These are phyloP conservation scores for Zygotorulaspora florentina DNA, from an alignment of 805 yeast genomes.

Conservation along the genomic window DNA sequence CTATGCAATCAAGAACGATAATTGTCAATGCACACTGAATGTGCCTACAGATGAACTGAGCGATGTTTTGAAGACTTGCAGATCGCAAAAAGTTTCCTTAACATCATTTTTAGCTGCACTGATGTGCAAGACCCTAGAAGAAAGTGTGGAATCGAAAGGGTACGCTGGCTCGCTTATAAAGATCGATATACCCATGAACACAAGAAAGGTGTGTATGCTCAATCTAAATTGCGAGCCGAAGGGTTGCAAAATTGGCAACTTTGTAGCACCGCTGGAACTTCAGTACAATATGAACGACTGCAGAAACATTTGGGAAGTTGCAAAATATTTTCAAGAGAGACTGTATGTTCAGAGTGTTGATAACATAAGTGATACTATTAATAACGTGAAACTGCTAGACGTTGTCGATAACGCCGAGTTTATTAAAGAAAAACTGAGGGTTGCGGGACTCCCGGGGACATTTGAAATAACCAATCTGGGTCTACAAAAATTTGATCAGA, in stretches of 20 bases:
- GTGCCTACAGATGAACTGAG: slow-evolving; percentile 12
- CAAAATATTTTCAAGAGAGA: slow-evolving; percentile 10
- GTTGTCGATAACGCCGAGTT: slow-evolving; percentile 18
- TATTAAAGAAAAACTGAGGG: slow-evolving; percentile 16
- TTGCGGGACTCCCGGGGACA: slow-evolving; percentile 21
- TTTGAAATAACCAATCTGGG: slow-evolving; percentile 34
- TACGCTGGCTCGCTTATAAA: slow-evolving; percentile 13
- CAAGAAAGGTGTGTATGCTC: slow-evolving; percentile 18
- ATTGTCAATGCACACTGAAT: slow-evolving; percentile 16
- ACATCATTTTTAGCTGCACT: slow-evolving; percentile 23
- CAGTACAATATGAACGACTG: slow-evolving; percentile 2
- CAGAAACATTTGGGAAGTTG: slow-evolving; percentile 17
- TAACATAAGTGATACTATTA: slow-evolving; percentile 14
- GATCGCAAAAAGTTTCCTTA: slow-evolving; percentile 20
- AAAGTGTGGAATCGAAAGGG: not conserved
- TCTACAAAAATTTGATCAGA: slow-evolving; percentile 15
- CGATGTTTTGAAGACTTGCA: slow-evolving; percentile 19
- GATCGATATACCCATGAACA: slow-evolving; percentile 26
- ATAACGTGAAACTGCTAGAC: slow-evolving; percentile 24
- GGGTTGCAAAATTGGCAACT: slow-evolving; percentile 23
- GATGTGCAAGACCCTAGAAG: slow-evolving; percentile 8
- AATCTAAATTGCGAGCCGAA: slow-evolving; percentile 6
- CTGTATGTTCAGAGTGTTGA: slow-evolving; percentile 4
- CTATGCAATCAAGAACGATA: slow-evolving; percentile 22
- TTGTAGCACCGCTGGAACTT: slow-evolving; percentile 19